phyloP scores from a whole-genome alignment of 306 rosid species.

The Delonix regia region DNA sequence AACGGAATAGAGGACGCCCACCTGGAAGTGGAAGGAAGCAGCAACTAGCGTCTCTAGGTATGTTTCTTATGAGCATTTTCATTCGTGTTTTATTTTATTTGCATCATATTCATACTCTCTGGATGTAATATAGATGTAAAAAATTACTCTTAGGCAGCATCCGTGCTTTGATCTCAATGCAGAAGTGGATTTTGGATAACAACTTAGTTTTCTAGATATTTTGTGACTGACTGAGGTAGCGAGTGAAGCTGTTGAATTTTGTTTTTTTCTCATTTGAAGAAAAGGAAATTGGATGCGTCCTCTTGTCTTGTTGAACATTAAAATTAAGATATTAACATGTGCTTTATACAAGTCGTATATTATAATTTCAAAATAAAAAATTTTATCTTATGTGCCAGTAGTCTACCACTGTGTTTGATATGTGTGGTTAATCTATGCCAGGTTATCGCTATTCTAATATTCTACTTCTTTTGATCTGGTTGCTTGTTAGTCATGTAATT shows the following conservation, averaged over 20 bases:
- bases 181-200: neutral
- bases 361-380: neutral
- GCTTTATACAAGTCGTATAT: neutral
- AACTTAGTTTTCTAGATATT: constrained; percentile 5
- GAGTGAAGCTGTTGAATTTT: constrained; percentile 17
- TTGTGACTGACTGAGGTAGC: neutral
- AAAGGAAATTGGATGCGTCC: neutral
- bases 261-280: neutral
- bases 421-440: constrained; percentile 11
- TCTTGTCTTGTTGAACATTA: neutral
- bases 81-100: constrained; percentile 26
- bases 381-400: neutral
- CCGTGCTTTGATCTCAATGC: constrained; percentile 8
- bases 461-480: constrained; percentile 13
- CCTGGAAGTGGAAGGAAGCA: constrained; percentile 96
- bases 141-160: neutral
- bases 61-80: constrained; percentile 20
- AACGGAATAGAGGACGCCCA: constrained; percentile 76
- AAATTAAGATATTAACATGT: neutral
- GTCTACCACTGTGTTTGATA: constrained; percentile 3
- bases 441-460: constrained; percentile 16
- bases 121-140: neutral
- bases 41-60: constrained; percentile 82
- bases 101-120: neutral
- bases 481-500: constrained; percentile 2